Conservation (phyloP, 2,329 filamentous ascomycete species). For the Cladophialophora chaetospira region DNA sequence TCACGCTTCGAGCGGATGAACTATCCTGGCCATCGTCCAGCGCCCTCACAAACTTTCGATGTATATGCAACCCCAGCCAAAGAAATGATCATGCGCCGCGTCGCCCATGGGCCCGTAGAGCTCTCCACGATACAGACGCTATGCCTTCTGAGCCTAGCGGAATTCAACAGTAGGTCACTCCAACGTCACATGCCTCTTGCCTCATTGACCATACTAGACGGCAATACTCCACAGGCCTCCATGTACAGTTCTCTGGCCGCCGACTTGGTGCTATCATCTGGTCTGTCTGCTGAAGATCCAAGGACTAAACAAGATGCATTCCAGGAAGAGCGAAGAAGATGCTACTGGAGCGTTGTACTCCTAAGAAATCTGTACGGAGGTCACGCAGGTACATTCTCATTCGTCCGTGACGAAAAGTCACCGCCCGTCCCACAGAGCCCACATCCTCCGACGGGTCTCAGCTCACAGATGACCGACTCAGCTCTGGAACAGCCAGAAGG, state of each 20-base stretch:
- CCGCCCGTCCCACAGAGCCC: conserved; percentile 21
- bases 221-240: conserved; percentile 49
- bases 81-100: conserved; percentile 42
- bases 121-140: conserved; percentile 48
- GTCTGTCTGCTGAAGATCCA: conserved; percentile 42
- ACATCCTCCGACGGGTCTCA: conserved; percentile 15
- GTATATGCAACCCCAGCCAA: conserved; percentile 28
- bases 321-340: conserved; percentile 32
- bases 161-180: conserved; percentile 43
- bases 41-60: background rate
- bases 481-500: conserved; percentile 21
- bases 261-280: conserved; percentile 49
- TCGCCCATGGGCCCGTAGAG: conserved; percentile 44
- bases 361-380: conserved; percentile 48
- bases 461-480: conserved; percentile 22
- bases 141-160: conserved; percentile 45
- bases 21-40: background rate
- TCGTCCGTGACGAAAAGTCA: conserved; percentile 21
- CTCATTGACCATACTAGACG: conserved; percentile 37
- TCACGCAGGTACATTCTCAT: conserved; percentile 15
- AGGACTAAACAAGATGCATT: background rate
- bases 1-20: conserved; percentile 33
- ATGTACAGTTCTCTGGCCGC: conserved; percentile 50
- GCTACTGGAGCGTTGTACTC: conserved; percentile 48
- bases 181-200: no score